These are phyloP conservation scores for Penicillium frequentans DNA, from an alignment of 2,329 filamentous ascomycete species.

Conservation along the genomic window DNA sequence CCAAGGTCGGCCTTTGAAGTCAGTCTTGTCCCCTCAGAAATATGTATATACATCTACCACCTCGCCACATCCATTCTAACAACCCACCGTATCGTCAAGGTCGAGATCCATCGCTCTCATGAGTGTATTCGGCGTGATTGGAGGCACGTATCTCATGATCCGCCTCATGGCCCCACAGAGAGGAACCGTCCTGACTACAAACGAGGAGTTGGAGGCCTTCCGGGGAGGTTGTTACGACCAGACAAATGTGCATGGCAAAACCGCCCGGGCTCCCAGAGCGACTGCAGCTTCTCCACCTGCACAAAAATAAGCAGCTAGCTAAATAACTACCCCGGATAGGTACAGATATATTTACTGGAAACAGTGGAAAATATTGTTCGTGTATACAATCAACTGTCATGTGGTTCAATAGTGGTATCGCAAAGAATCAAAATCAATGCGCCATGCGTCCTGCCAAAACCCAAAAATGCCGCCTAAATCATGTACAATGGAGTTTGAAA, in stretches of 20 bases:
- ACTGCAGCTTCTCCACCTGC: not conserved
- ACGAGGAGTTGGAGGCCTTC: slow-evolving; percentile 17
- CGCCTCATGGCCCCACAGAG: slow-evolving; percentile 15
- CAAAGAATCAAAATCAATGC: not conserved
- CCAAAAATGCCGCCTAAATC: not conserved
- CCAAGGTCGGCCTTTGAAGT: slow-evolving; percentile 4
- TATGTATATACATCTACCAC: not conserved
- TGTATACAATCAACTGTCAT: not conserved
- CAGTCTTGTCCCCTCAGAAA: not conserved
- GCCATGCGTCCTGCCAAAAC: not conserved
- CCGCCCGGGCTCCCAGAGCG: slow-evolving; percentile 6
- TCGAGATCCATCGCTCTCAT: slow-evolving; percentile 22
- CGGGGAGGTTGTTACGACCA: slow-evolving; percentile 10
- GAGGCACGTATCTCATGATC: slow-evolving; percentile 20
- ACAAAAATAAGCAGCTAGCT: no score
- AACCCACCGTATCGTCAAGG: slow-evolving; percentile 5
- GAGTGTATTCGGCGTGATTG: slow-evolving; percentile 22
- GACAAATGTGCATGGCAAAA: slow-evolving; percentile 11
- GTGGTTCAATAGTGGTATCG: not conserved
- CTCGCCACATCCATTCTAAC: not conserved
- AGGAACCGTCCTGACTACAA: slow-evolving; percentile 9
- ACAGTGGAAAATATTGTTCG: not conserved
- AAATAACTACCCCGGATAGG: no score
- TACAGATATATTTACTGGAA: not conserved
- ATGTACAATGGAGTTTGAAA: not conserved